These are phyloP conservation scores for Didymella exigua DNA, from an alignment of 2,329 filamentous ascomycete species.

Conservation along the genomic window DNA sequence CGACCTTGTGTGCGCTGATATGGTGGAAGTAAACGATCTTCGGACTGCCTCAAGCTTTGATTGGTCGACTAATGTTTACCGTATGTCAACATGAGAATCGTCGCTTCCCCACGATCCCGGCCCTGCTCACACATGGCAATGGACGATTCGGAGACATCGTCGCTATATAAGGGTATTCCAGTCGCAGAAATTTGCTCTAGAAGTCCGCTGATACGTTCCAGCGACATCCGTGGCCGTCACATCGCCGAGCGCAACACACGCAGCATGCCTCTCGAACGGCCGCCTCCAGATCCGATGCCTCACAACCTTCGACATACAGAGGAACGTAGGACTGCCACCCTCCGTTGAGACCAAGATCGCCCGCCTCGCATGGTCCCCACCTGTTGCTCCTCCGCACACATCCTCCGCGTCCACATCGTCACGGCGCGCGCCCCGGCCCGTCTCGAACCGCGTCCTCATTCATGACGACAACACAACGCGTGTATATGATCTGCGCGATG, in stretches of 20 bases:
- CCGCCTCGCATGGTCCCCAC: conserved; percentile 47
- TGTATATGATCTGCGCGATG: conserved; percentile 51
- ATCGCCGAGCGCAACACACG: conserved; percentile 48
- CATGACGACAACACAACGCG: conserved; percentile 48
- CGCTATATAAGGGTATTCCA: conserved; percentile 43
- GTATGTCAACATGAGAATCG: conserved; percentile 28
- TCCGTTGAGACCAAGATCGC: conserved; percentile 38
- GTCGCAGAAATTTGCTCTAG: no score
- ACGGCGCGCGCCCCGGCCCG: conserved; percentile 20
- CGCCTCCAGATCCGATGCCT: conserved; percentile 50
- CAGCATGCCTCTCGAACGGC: conserved; percentile 46
- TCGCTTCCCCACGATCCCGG: conserved; percentile 7
- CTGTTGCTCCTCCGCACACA: conserved; percentile 3
- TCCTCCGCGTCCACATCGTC: conserved; percentile 26
- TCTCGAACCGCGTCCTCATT: conserved; percentile 49
- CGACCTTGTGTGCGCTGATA: not conserved
- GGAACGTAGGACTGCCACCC: conserved; percentile 43
- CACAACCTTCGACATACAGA: conserved; percentile 43
- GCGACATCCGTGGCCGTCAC: conserved; percentile 44
- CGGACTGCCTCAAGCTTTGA: conserved; percentile 11
- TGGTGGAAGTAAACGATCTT: not conserved
- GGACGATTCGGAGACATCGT: conserved; percentile 37
- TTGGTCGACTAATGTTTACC: conserved; percentile 37
- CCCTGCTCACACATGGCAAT: conserved; percentile 21
- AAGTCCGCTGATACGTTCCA: conserved; percentile 20